Evolutionary conservation across 1,284 basidiomycete species (phyloP).

Genomic region (Moesziomyces sp.): DNA sequence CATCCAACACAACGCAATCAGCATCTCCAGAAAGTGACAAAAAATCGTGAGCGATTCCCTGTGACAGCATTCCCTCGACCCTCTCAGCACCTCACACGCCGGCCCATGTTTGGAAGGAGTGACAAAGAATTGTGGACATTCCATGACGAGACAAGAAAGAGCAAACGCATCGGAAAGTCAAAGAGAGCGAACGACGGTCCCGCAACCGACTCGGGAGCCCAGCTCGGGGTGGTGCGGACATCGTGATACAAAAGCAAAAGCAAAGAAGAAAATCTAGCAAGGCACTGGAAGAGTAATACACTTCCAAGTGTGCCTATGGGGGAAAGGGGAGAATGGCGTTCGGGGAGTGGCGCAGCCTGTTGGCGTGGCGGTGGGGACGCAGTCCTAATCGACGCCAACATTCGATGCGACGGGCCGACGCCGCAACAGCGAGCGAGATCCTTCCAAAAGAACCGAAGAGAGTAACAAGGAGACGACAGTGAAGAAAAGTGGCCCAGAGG

Average conservation of each 20-base stretch:
- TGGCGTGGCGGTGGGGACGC: not conserved
- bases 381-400: not conserved
- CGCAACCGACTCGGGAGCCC: slow-evolving; percentile 27
- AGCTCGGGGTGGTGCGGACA: slow-evolving; percentile 31
- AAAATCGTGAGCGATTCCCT: too few species aligned
- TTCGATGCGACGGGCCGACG: slow-evolving; percentile 1
- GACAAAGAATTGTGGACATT: slow-evolving; percentile 9
- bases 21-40: too few species aligned
- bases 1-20: too few species aligned
- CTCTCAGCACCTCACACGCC: not conserved
- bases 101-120: not conserved
- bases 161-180: slow-evolving; percentile 2
- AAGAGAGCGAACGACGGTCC: slow-evolving; percentile 16
- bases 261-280: slow-evolving; percentile 4
- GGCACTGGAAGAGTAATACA: not conserved
- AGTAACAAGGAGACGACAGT: too few species aligned
- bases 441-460: slow-evolving; percentile 13
- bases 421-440: slow-evolving; percentile 1
- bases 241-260: slow-evolving; percentile 13
- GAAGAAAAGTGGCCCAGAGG: slow-evolving; percentile 6
- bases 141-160: slow-evolving; percentile 4
- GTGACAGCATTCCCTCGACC: too few species aligned
- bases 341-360: not conserved
- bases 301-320: too few species aligned
- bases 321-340: slow-evolving; percentile 7